phyloP scores from a whole-genome alignment of 2,329 filamentous ascomycete genomes.

The Bisporella sp. region DNA sequence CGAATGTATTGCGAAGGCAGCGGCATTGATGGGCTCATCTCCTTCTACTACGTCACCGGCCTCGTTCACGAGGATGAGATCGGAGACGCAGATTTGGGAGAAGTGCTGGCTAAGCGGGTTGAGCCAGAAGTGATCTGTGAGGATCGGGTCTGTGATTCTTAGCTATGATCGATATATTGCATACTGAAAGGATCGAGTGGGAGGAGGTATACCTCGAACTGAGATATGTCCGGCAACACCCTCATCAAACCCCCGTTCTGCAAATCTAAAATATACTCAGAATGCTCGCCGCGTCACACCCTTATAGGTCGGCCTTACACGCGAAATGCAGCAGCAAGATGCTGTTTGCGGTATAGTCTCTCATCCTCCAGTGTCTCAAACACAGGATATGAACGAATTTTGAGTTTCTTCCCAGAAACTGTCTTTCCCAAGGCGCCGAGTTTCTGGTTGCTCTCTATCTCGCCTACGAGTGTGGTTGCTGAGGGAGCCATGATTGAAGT shows the following conservation, averaged over 20 bases:
- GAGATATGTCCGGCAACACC: conserved; percentile 60
- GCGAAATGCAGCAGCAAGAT: conserved; percentile 21
- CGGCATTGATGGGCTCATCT: conserved; percentile 41
- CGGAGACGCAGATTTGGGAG: conserved; percentile 52
- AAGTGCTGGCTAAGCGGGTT: conserved; percentile 60
- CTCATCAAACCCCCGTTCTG: conserved; percentile 36
- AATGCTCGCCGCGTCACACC: too few species aligned
- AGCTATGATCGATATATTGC: too few species aligned
- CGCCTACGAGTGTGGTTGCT: neutral
- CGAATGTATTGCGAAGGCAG: conserved; percentile 39
- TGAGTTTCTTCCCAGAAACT: conserved; percentile 36
- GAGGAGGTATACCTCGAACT: conserved; percentile 20
- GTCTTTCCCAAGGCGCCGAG: conserved; percentile 35
- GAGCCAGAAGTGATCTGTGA: conserved; percentile 38
- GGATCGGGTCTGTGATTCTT: conserved; percentile 23
- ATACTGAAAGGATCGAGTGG: too few species aligned
- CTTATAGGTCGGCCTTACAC: conserved; percentile 4
- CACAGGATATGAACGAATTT: conserved; percentile 35
- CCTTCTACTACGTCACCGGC: conserved; percentile 56
- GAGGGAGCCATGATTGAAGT: neutral
- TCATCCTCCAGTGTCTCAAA: conserved; percentile 19
- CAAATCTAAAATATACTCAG: conserved; percentile 8
- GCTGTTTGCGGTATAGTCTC: conserved; percentile 20
- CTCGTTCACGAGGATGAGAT: conserved; percentile 58
- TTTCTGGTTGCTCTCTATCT: neutral